phyloP scores from a whole-genome alignment of 2,329 filamentous ascomycete species.

The Aphanoascus verrucosus region DNA sequence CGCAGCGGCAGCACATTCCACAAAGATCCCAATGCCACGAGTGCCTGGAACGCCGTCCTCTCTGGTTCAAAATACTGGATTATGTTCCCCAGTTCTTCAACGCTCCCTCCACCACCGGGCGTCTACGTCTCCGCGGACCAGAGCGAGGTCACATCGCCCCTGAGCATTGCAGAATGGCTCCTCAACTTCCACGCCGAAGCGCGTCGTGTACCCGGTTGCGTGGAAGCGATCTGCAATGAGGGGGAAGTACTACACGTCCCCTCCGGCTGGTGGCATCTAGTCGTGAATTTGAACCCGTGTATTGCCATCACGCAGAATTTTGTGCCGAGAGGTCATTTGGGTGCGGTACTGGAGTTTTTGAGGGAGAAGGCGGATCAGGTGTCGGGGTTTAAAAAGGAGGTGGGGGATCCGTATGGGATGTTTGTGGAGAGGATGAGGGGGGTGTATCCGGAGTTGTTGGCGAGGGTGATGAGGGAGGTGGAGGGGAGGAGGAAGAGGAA shows the following conservation, averaged over 20 bases:
- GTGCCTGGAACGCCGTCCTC: slow-evolving; percentile 90
- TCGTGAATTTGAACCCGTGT: slow-evolving; percentile 74
- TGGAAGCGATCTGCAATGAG: slow-evolving; percentile 71
- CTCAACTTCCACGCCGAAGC: slow-evolving; percentile 81
- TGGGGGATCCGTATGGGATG: slow-evolving; percentile 61
- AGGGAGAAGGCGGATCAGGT: slow-evolving; percentile 74
- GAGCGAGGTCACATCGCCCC: slow-evolving; percentile 83
- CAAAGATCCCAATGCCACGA: slow-evolving; percentile 61
- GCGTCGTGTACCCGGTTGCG: slow-evolving; percentile 60
- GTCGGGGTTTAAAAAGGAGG: slow-evolving; percentile 66
- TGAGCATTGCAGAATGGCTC: slow-evolving; percentile 96
- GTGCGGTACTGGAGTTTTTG: slow-evolving; percentile 68
- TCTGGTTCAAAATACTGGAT: slow-evolving; percentile 95
- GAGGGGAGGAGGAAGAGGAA: slow-evolving; percentile 62
- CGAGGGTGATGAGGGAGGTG: slow-evolving; percentile 53
- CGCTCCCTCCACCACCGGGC: slow-evolving; percentile 61
- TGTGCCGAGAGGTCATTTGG: slow-evolving; percentile 63
- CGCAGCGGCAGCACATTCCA: slow-evolving; percentile 90
- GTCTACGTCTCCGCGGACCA: slow-evolving; percentile 83
- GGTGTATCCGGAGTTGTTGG: slow-evolving; percentile 55
- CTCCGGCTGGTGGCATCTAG: slow-evolving; percentile 92
- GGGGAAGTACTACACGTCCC: slow-evolving; percentile 90
- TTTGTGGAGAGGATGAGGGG: slow-evolving; percentile 60
- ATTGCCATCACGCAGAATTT: slow-evolving; percentile 95
- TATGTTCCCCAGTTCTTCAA: slow-evolving; percentile 65